A percentile compares a stretch with the other conserved stretches of the same genome.
Conservation (phyloP, 352 stramenopile species). For the Globisporangium viniferum region DNA sequence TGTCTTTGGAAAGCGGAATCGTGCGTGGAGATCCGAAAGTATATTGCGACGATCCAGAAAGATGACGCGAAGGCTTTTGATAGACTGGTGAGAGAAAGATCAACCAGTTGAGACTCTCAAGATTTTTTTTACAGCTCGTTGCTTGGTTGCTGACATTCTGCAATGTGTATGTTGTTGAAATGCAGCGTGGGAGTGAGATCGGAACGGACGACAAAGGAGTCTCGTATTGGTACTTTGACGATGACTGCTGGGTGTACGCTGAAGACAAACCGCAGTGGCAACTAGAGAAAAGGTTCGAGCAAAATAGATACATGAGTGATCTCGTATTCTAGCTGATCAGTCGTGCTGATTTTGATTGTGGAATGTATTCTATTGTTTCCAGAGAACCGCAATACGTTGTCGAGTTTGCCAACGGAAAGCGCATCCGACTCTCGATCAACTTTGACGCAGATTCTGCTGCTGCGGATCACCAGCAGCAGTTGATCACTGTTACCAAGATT, state of each 20-base stretch:
- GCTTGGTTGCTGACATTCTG: neutral
- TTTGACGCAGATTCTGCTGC: constrained; percentile 30
- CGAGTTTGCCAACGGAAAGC: constrained; percentile 73
- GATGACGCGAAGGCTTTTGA: constrained; percentile 53
- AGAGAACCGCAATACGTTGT: constrained; percentile 52
- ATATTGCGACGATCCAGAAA: constrained; percentile 61
- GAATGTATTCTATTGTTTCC: constrained; percentile 4
- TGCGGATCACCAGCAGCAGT: neutral
- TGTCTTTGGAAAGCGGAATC: constrained; percentile 83
- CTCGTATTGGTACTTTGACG: constrained; percentile 86
- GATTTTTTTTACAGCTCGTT: neutral
- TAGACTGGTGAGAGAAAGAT: constrained; percentile 41
- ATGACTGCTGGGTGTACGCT: constrained; percentile 83
- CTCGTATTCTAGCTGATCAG: neutral
- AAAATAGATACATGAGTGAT: neutral
- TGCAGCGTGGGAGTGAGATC: constrained; percentile 58
- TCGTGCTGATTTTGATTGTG: neutral
- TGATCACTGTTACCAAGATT: neutral
- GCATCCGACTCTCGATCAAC: constrained; percentile 78
- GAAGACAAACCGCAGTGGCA: constrained; percentile 74
- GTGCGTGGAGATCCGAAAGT: constrained; percentile 73
- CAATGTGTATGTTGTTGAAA: constrained; percentile 1
- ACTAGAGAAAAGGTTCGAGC: constrained; percentile 22
- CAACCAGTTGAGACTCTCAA: no score
- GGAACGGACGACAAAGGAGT: constrained; percentile 71